Percentiles rank a stretch among this genome's conserved stretches.
Conservation (phyloP, 805 yeast genomes). For the Nakazawaea sp. region DNA sequence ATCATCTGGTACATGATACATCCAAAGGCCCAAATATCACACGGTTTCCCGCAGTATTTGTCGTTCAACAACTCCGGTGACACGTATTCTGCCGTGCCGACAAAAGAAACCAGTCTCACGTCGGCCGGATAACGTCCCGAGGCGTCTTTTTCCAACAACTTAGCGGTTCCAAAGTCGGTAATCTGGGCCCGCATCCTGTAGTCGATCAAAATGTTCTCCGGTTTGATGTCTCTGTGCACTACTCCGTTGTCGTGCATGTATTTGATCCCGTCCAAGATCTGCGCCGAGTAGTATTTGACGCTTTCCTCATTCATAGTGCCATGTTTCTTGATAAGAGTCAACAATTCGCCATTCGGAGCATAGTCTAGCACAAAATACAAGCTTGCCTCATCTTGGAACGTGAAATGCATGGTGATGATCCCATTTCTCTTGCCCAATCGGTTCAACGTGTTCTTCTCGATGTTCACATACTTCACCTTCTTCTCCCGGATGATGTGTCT, state of each 20-base stretch:
- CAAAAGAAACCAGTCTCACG: constrained; percentile 71
- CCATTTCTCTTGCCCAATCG: constrained; percentile 56
- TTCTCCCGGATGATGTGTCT: constrained; percentile 90
- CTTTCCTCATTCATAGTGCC: constrained; percentile 71
- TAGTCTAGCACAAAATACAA: constrained; percentile 71
- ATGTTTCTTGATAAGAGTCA: constrained; percentile 57
- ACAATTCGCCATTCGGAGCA: constrained; percentile 74
- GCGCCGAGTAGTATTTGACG: constrained; percentile 63
- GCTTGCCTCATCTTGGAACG: constrained; percentile 72
- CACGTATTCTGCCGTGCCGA: constrained; percentile 96
- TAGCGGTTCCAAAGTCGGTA: constrained; percentile 85
- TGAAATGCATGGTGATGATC: constrained; percentile 62
- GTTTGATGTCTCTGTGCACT: constrained; percentile 77
- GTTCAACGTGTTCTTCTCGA: constrained; percentile 83
- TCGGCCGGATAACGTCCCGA: constrained; percentile 57
- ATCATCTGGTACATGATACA: constrained; percentile 57
- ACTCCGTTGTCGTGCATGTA: constrained; percentile 73
- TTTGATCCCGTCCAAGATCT: constrained; percentile 63
- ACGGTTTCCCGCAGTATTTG: constrained; percentile 57
- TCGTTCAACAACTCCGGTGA: constrained; percentile 78
- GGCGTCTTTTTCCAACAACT: constrained; percentile 48
- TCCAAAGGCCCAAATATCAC: constrained; percentile 59
- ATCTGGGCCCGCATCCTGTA: constrained; percentile 53
- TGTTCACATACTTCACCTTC: constrained; percentile 91
- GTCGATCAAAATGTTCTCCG: constrained; percentile 72